Evolutionary conservation across 2,329 filamentous ascomycete species (phyloP), one percentile per base, ranked within the genome.

Genomic region (Thermomyces lanuginosus): DNA sequence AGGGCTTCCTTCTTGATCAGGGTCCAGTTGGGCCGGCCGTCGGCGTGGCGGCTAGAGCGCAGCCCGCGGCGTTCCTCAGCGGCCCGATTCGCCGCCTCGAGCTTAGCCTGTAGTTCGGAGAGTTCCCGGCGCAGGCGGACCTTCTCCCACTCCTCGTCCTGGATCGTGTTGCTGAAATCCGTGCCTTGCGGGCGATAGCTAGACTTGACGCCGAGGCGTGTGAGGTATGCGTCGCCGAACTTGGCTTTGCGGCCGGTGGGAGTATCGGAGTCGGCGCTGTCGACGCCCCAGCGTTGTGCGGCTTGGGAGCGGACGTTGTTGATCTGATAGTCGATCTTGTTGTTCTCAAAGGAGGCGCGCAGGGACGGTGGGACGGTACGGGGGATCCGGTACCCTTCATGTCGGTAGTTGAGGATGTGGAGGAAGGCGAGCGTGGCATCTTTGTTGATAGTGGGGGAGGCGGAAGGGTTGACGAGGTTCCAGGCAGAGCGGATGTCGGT

Each of bases 201-300:
- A 39, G 76, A 73, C 45, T 84, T 77, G 4, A 74, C 64, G 5
- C 89, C 89, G 20, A 98, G 66, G 8, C 89, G 75, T 34, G 80
- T 91, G 31, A 98, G 69, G 55, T 95, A 98, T 37, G 92, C 80
- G 52, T 98, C 89, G 38, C 89, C 89, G 47, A 98, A 98, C 58
- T 92, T 93, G 42, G 83, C 77, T 59, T 98, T 98, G 46, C 80
- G 77, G 31, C 86, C 84, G 1, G 82, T 89, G 18, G 69, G 59
- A 0, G 86, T 93, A 38, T 69, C 69, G 27, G 91, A 81, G 46
- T 84, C 79, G 24, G 75, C 70, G 13, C 31, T 28, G 36, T 76
- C 48, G n/a, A 72, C 68, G 2, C 79, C 82, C 78, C 83, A 92
- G 43, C 76, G 72, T 34, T 77, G 77, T 20, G 70, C 63, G 2